Evolutionary conservation across 352 stramenopile species (phyloP), one percentile per base, ranked within the genome.

Genomic region (Saprolegnia parasitica): DNA sequence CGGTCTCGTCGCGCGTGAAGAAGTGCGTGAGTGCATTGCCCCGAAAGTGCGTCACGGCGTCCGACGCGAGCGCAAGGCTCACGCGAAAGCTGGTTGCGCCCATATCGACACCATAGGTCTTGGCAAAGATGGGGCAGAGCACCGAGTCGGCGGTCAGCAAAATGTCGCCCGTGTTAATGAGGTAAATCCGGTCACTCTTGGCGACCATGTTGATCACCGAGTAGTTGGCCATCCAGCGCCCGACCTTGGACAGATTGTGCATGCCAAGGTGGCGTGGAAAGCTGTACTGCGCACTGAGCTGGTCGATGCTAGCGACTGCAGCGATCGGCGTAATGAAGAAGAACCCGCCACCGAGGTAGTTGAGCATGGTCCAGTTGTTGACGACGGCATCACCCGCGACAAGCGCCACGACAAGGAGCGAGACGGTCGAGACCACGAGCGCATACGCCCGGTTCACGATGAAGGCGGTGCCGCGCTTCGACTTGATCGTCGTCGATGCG

Each of bases 201-300:
- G 15, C 20, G 10, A 39, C 45, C 20, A 70, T 29, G 18, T 62
- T 60, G 4, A 15, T 13, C 29, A 70, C 29, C 6, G 39, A 15
- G 39, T 58, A 70, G 54, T 70, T 40, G 29, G 23, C 50, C 63
- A 70, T 70, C 63, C 63, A 70, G 21, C 50, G 49, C 5, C 46
- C 63, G 18, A 70, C 52, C 11, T 70, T 70, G 24, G 50, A 63
- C 32, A 70, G 29, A 15, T 70, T 20, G 4, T 37, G 16, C 21
- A 61, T 61, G 32, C 26, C 29, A 15, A 37, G n/a, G 4, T 23
- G 23, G n/a, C 52, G 20, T 4, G 63, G n/a, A 62, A 70, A 61
- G 1, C 9, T 40, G 46, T 70, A 70, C n/a, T n/a, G 16, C 8
- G 63, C 15, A 11, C n/a, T 13, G 23, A 70, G 9, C 9, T 61